These are phyloP conservation scores for Phaffia rhodozyma DNA, from an alignment of 1,284 basidiomycete species.

Conservation along the genomic window DNA sequence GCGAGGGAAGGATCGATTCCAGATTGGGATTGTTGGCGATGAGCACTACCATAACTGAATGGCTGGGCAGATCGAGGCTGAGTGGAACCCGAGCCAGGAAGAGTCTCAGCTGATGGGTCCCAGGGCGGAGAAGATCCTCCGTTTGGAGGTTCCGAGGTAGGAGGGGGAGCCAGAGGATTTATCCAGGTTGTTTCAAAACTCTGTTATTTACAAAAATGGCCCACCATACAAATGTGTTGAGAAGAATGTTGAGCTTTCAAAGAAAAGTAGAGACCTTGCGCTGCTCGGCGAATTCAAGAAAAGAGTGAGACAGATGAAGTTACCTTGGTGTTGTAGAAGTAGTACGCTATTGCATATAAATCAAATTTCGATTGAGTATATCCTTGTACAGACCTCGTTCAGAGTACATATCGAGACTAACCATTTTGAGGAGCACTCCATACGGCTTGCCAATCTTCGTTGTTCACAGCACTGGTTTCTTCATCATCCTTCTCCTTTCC, in stretches of 20 bases:
- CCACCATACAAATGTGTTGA: not conserved
- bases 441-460: constrained; percentile 13
- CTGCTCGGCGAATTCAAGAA: not conserved
- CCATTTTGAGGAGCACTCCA: constrained; percentile 14
- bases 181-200: constrained; percentile 79
- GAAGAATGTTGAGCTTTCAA: not conserved
- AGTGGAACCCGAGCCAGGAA: constrained; percentile 21
- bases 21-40: constrained; percentile 20
- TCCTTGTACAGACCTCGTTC: not conserved
- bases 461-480: not conserved
- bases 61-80: constrained; percentile 1
- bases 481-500: not conserved
- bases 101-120: constrained; percentile 17
- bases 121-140: constrained; percentile 3
- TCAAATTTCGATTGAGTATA: not conserved
- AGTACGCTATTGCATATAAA: not conserved
- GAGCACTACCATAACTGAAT: not conserved
- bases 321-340: constrained; percentile 9
- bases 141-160: constrained; percentile 1
- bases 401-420: not conserved
- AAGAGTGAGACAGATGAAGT: too few relatives aligned
- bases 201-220: constrained; percentile 42
- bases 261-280: not conserved
- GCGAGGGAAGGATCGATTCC: constrained; percentile 78
- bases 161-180: constrained; percentile 49